Evolutionary conservation across 345 rosid genomes (phyloP), one percentile per base, ranked within the genome.

Genomic region (Laguncularia racemosa): DNA sequence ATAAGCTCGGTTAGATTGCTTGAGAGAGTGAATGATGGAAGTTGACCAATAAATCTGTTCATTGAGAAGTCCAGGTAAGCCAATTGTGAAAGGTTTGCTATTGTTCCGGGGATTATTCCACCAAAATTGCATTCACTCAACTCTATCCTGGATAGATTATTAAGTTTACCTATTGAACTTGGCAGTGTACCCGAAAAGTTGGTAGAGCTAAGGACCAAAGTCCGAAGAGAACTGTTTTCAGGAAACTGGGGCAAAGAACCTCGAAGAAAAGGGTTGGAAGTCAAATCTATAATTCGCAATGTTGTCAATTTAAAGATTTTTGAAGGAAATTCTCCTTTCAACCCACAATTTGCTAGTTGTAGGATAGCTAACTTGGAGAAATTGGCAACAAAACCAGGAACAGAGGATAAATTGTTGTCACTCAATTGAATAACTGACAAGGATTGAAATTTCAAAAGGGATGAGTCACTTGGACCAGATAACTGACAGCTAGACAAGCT

Each of bases 181-280:
- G 82, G 82, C 18, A 79, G 12, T 3, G 16, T 8, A 19, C 82
- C 79, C 0, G 73, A 65, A 55, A 76, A 63, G 0, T 15, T 68
- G 3, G 84, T 76, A 3, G 4, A 0, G 10, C 63, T 26, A 12
- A 79, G 74, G 16, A 16, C 5, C 16, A 76, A 15, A 3, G 16
- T 64, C 53, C 23, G 50, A 20, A 82, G 69, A 59, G 77, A 67
- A 18, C 11, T 7, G 58, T 59, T 56, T 14, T 4, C 8, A 0
- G 40, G 53, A 50, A 67, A 58, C 0, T 58, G 26, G 0, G 72
- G 63, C 44, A 77, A 44, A 12, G 60, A 19, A 6, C 74, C 88
- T 4, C 52, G 20, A 16, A 82, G 79, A 7, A 54, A 33, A 12
- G 4, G 0, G 40, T 82, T 79, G 6, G 0, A 0, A 1, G 77